Evolutionary conservation across 306 rosid species (phyloP).

Genomic region (Citrullus colocynthis): DNA sequence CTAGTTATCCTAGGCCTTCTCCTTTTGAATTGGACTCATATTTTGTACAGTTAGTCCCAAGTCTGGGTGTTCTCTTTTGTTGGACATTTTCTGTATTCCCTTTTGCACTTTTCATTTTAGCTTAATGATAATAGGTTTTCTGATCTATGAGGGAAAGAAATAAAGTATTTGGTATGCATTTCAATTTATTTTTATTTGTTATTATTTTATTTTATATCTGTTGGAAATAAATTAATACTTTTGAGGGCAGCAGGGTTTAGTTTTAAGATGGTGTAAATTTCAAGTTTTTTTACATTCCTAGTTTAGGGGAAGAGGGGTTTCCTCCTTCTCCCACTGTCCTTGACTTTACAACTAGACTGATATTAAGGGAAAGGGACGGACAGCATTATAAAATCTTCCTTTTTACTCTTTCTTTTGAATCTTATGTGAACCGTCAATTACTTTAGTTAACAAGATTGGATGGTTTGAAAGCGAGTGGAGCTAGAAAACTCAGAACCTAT

Average conservation of each 20-base stretch:
- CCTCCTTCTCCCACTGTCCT: background rate
- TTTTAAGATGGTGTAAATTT: background rate
- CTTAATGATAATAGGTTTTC: background rate
- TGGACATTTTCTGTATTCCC: background rate
- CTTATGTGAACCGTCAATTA: background rate
- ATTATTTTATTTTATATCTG: background rate
- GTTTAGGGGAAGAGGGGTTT: background rate
- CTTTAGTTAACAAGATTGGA: slow-evolving; percentile 20
- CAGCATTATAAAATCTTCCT: background rate
- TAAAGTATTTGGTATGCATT: background rate
- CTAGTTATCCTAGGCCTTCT: no score
- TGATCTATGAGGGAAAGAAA: background rate
- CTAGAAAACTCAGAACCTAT: slow-evolving; percentile 26
- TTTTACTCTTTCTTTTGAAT: background rate
- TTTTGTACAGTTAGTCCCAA: background rate
- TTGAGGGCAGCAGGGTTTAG: background rate
- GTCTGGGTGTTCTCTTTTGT: background rate
- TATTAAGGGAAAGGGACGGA: background rate
- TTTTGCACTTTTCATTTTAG: background rate
- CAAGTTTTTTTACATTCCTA: background rate
- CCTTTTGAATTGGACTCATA: background rate
- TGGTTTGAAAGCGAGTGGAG: slow-evolving; percentile 12
- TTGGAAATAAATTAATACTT: background rate
- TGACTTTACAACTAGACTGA: background rate
- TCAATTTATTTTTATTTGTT: background rate